These are phyloP conservation scores for Boletus insuetus DNA, from an alignment of 768 basidiomycete genomes.

Conservation along the genomic window DNA sequence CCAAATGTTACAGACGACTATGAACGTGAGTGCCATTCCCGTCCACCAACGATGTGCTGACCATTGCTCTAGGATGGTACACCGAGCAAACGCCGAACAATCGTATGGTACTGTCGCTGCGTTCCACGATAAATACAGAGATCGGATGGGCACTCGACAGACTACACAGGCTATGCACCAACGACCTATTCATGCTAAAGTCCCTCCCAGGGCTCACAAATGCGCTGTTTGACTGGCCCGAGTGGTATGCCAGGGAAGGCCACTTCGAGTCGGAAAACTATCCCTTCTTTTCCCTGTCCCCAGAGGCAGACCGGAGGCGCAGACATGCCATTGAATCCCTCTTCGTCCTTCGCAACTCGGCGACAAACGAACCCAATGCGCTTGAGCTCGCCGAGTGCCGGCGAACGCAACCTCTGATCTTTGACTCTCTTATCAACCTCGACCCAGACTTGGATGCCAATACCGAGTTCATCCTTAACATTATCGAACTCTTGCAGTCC, in stretches of 20 bases:
- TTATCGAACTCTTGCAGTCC: constrained; percentile 67
- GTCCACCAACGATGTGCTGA: constrained; percentile 5
- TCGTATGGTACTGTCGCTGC: constrained; percentile 86
- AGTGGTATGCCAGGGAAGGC: constrained; percentile 74
- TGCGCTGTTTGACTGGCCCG: constrained; percentile 85
- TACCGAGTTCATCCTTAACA: constrained; percentile 67
- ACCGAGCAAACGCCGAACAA: constrained; percentile 79
- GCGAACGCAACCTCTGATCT: constrained; percentile 63
- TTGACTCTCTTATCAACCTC: constrained; percentile 63
- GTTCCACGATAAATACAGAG: constrained; percentile 79
- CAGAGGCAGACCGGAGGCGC: constrained; percentile 50
- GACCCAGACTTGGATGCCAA: constrained; percentile 62
- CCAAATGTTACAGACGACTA: constrained; percentile 69
- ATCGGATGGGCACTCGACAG: constrained; percentile 89
- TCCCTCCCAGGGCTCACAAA: constrained; percentile 78
- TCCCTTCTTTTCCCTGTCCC: constrained; percentile 55
- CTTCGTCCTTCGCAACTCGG: constrained; percentile 82
- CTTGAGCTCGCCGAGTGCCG: constrained; percentile 55
- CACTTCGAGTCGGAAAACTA: constrained; percentile 43
- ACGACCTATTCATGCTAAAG: constrained; percentile 72
- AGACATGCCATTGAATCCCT: constrained; percentile 84
- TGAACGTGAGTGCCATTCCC: constrained; percentile 53
- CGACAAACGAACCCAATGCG: constrained; percentile 67
- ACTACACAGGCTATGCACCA: constrained; percentile 74
- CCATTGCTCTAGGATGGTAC: constrained; percentile 64